Base-by-base conservation (phyloP, 2,329 filamentous ascomycete species). In the Helotiales sp. region DNA sequence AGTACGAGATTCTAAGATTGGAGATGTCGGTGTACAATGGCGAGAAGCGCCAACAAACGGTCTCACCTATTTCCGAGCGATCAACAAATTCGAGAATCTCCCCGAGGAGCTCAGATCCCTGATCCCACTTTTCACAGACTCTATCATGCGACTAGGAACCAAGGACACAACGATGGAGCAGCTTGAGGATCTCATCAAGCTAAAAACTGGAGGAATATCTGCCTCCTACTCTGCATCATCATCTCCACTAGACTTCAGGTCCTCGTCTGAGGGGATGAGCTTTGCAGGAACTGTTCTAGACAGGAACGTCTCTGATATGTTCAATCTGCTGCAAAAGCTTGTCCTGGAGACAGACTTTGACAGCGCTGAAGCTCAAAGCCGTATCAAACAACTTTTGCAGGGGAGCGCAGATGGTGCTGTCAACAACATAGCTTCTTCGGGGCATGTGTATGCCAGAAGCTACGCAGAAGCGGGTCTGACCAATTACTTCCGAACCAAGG, bases 21-120 rank as follows among this genome's bases (percentile, higher is more conserved):
- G 87, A 49, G 85, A 86, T 43, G 86, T 91, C 47, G 88, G 90
- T 54, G 87, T 96, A 3, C 92, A 97, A 74, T 97, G 94, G 93
- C 90, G 91, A 60, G 93, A 97, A 78, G 93, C 94, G 7, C 92
- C 93, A 1, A 99, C 96, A 0, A 99, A 99, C 74, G 96, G 96
- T 0, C 82, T 99, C 66, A 98, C 95, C 1, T 99, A 99, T 78
- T 97, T 99, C 82, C 90, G 94, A 67, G 93, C 93, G 2, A 87
- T 98, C 78, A 93, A 96, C 77, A 85, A 87, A 0, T 84, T 98
- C 63, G 86, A 92, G 52, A 88, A 91, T 68, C 82, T 99, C 15
- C 93, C 95, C 0, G 90, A 95, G 69, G 93, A 97, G 70, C 85
- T 98, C 61, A 87, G 96, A 61, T 85, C 92, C 73, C 83, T 98